phyloP scores from a whole-genome alignment of 2,329 filamentous ascomycete species.

The Phialophora verrucosa region DNA sequence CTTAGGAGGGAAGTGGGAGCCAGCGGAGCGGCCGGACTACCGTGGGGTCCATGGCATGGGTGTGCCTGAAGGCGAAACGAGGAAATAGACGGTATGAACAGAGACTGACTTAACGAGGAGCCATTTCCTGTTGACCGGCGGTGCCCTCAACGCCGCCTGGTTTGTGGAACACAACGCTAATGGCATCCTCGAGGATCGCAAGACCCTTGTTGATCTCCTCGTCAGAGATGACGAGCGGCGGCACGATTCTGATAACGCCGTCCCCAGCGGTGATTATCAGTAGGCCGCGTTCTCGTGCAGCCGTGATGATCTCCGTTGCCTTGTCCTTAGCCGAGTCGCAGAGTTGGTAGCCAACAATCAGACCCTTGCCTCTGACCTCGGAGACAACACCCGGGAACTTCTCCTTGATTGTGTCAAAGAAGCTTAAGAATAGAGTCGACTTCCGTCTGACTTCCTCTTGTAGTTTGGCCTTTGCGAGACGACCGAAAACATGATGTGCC shows the following conservation, averaged over 20 bases:
- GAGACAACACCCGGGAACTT: conserved; percentile 73
- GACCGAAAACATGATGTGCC: conserved; percentile 81
- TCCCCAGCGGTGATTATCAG: conserved; percentile 90
- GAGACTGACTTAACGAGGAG: conserved; percentile 19
- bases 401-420: conserved; percentile 62
- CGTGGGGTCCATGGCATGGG: conserved; percentile 69
- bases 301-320: conserved; percentile 70
- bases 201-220: conserved; percentile 80
- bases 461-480: conserved; percentile 73
- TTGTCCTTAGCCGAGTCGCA: conserved; percentile 66
- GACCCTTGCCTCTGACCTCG: conserved; percentile 80
- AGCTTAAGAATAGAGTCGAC: conserved; percentile 63
- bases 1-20: conserved; percentile 65
- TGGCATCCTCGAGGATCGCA: conserved; percentile 72
- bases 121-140: conserved; percentile 54
- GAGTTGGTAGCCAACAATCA: conserved; percentile 88
- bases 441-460: conserved; percentile 74
- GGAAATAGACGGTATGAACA: conserved; percentile 9
- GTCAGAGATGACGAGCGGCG: conserved; percentile 79
- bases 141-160: conserved; percentile 47
- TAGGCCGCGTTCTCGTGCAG: conserved; percentile 83
- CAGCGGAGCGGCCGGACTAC: conserved; percentile 66
- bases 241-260: conserved; percentile 91
- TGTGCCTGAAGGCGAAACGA: conserved; percentile 50
- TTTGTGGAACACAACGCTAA: conserved; percentile 60